Base-by-base conservation (phyloP, 23 red algal genomes). In the Gracilaria domingensis region DNA sequence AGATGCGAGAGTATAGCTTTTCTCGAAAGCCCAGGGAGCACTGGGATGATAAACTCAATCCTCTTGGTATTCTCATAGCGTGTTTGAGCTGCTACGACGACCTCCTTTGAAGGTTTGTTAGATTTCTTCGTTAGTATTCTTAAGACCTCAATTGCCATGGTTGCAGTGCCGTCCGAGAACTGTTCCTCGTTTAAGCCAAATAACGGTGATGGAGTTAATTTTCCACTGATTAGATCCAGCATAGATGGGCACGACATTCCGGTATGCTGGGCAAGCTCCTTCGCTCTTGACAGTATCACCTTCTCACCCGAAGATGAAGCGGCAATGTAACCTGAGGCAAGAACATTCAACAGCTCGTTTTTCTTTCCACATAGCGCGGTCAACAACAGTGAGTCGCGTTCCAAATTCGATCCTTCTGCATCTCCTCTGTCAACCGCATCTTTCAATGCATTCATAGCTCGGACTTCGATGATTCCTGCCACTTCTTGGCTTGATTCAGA, bases 361-460 rank as follows among this genome's bases (percentile, higher is more conserved):
- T 92, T 92, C 50, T 92, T 61, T 36, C 79, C 89, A 58, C 89
- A 92, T 18, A 92, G 51, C 26, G 89, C 89, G 23, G 89, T 84
- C 29, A 84, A 16, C 28, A 92, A 69, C 34, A 33, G 29, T 8
- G 80, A 84, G 51, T 73, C 71, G 21, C 89, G 80, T 12, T 92
- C 77, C 45, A 92, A 56, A 16, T 42, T 48, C 8, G 34, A 40
- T 12, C 26, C 39, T 23, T 81, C 35, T 28, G 58, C 24, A 86
- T 32, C 32, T 45, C 47, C 64, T 3, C 57, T 17, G 35, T 83
- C 58, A 44, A 69, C 55, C 12, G 73, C 25, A 33, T 72, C 59
- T 25, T 70, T 55, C 20, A 95, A 65, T 12, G 70, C 81, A 0
- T 95, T 32, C 18, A 79, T 60, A n/a, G 93, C 85, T 74, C 75